phyloP scores from a whole-genome alignment of 31 red algal species.

The Odonthalia washingtoniensis region DNA sequence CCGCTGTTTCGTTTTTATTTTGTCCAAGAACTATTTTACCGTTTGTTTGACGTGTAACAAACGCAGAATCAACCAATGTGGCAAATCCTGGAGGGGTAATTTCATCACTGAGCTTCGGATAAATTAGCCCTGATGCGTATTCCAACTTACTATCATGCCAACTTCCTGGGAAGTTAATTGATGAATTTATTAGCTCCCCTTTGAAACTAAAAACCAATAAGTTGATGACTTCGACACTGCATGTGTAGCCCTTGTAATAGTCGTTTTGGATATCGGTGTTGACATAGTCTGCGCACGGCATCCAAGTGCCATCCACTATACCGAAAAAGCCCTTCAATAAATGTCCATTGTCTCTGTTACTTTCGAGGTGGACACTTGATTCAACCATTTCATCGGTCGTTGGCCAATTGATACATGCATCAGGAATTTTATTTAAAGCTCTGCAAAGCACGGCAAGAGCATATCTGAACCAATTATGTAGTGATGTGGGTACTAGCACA shows the following conservation, averaged over 20 bases:
- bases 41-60: neutral
- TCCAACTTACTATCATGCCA: conserved; percentile 47
- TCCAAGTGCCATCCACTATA: conserved; percentile 4
- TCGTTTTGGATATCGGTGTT: too few relatives aligned
- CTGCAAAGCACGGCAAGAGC: conserved; percentile 1
- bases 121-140: conserved; percentile 22
- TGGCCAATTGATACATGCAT: conserved; percentile 1
- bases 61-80: too few relatives aligned
- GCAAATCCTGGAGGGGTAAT: too few relatives aligned
- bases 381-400: too few relatives aligned
- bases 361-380: too few relatives aligned
- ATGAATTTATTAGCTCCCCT: conserved; percentile 36
- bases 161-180: conserved; percentile 33
- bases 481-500: conserved; percentile 4
- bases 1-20: conserved; percentile 20
- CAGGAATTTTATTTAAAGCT: neutral
- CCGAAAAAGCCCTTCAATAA: conserved; percentile 11
- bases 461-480: conserved; percentile 7
- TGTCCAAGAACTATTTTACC: conserved; percentile 19
- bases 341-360: neutral
- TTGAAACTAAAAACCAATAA: too few relatives aligned
- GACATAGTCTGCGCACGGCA: conserved; percentile 15
- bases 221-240: too few relatives aligned
- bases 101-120: too few relatives aligned
- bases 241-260: too few relatives aligned